Conservation (phyloP, 1,284 basidiomycete species). For the Apiotrichum porosum region DNA sequence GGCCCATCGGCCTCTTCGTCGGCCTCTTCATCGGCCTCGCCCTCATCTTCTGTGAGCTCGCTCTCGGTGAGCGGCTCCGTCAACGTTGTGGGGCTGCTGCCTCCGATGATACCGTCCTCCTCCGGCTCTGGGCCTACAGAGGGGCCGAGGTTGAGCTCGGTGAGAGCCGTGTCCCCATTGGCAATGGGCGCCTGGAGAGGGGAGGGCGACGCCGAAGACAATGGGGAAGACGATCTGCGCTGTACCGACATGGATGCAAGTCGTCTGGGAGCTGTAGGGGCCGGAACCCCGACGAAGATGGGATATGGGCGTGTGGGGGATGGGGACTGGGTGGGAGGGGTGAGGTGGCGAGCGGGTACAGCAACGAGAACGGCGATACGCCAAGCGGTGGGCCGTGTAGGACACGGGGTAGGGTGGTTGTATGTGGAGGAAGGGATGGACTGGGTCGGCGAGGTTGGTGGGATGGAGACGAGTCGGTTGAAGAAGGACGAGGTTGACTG, state of each 20-base stretch:
- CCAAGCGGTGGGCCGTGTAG: too few relatives aligned
- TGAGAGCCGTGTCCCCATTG: not conserved
- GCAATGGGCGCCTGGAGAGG: constrained; percentile 10
- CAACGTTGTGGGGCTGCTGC: constrained; percentile 21
- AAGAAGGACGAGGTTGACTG: too few relatives aligned
- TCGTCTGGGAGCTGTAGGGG: not conserved
- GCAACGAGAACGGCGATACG: too few relatives aligned
- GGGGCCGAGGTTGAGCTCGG: constrained; percentile 9
- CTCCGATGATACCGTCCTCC: constrained; percentile 14
- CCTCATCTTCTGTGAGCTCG: constrained; percentile 27
- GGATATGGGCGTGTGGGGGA: too few relatives aligned
- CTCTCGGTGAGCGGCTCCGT: constrained; percentile 21
- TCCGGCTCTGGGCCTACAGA: not conserved
- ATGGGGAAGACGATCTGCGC: constrained; percentile 19
- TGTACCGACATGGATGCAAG: constrained; percentile 13
- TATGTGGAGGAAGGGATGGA: not conserved
- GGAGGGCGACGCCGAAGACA: constrained; percentile 19
- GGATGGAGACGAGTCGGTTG: too few relatives aligned
- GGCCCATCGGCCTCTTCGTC: constrained; percentile 7
- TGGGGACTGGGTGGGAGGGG: too few relatives aligned
- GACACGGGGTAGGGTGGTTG: too few relatives aligned
- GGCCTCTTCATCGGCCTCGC: constrained; percentile 8
- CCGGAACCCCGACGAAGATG: not conserved
- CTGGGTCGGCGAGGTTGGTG: too few relatives aligned
- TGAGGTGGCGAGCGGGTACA: too few relatives aligned